Evolutionary conservation across 306 rosid species (phyloP), one percentile per base, ranked within the genome.

Genomic region (Quercus glauca): DNA sequence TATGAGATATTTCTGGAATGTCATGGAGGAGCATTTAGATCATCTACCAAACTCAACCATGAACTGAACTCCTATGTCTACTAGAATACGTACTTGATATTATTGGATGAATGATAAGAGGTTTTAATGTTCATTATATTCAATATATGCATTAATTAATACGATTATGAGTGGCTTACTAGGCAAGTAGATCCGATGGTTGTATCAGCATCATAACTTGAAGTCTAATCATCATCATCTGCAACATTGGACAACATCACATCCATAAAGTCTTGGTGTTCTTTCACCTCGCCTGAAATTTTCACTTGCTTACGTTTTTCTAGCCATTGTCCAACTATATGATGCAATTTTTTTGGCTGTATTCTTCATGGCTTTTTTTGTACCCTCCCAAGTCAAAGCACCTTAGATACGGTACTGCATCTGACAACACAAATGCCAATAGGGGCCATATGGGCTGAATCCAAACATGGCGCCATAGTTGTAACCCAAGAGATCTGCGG

Each of bases 331-430:
- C 0, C 69, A 45, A 55, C 6, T n/a, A 77, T 9, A 0, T 15
- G 6, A 6, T 86, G 74, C 72, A 86, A 0, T 17, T 67, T 73
- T 18, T 18, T 74, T 77, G 0, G 83, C 73, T 1, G 82, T 76
- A 25, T 60, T 82, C 43, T 69, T 79, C 85, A 83, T 80, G 2
- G 73, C 75, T 37, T 80, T 83, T 83, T 77, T 83, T 71, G 10
- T 76, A n/a, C 28, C 87, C 83, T 5, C 86, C 85, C 52, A 86
- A 67, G 59, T 86, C 89, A 53, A 86, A 74, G 81, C 83, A 77
- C n/a, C 73, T 60, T 37, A 80, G 56, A 26, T 28, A 80, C 0
- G 87, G 83, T 37, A 37, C 7, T 37, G 45, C 45, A 37, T 37
- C 45, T 37, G 45, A 37, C 11, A 37, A 37, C 1, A 37, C 43